phyloP scores from a whole-genome alignment of 768 basidiomycete genomes.

The Pisolithus marmoratus region DNA sequence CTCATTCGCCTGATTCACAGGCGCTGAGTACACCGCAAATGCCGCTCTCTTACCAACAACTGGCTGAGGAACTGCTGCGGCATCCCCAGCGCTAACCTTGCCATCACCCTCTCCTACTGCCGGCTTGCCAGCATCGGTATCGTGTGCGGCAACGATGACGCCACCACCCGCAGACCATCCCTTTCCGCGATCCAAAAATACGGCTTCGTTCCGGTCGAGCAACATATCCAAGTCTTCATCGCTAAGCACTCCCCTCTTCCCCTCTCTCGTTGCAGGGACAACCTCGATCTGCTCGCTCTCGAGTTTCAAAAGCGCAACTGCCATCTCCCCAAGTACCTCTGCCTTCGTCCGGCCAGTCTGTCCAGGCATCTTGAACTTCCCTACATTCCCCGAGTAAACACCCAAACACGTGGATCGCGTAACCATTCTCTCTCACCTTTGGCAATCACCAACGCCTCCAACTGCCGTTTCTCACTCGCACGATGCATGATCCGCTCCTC shows the following conservation, averaged over 20 bases:
- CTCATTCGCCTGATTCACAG: constrained; percentile 58
- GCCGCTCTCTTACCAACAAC: constrained; percentile 38
- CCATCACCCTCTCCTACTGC: constrained; percentile 27
- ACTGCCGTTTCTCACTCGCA: constrained; percentile 80
- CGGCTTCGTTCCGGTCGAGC: constrained; percentile 71
- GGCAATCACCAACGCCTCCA: constrained; percentile 94
- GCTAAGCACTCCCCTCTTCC: constrained; percentile 68
- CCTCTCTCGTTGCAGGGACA: constrained; percentile 61
- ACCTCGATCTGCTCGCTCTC: constrained; percentile 91
- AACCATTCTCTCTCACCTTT: constrained; percentile 61
- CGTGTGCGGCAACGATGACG: background rate
- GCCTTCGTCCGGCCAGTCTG: constrained; percentile 46
- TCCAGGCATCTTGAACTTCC: constrained; percentile 79
- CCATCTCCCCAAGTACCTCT: constrained; percentile 75
- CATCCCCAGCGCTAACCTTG: constrained; percentile 10
- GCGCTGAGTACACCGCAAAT: constrained; percentile 76
- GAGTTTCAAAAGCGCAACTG: constrained; percentile 66
- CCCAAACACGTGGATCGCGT: background rate
- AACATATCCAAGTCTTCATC: constrained; percentile 77
- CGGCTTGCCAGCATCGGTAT: too few relatives aligned
- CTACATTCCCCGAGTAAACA: constrained; percentile 25
- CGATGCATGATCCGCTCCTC: constrained; percentile 89
- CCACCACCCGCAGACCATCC: constrained; percentile 51
- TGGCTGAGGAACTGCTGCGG: constrained; percentile 5
- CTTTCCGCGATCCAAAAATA: constrained; percentile 62